Evolutionary conservation across 164 flowering plant species (phyloP), one percentile per base, ranked within the genome.

Genomic region (Chloranthus sessilifolius): DNA sequence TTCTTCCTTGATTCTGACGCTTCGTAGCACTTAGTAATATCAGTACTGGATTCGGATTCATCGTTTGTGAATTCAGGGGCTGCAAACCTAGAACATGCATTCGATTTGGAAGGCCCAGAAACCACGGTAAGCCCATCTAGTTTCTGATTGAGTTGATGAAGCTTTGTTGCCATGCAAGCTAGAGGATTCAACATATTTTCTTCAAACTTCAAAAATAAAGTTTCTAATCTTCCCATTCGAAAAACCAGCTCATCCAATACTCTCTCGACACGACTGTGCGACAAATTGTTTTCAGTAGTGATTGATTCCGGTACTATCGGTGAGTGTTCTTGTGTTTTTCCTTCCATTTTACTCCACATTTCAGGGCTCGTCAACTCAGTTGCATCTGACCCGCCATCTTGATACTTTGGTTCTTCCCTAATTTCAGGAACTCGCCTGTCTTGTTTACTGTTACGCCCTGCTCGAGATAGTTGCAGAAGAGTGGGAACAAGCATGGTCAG

Each of bases 401-500:
- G 39, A 6, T 20, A 38, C 19, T 23, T 64, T 38, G 43, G 52
- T 10, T 28, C 53, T 41, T 52, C 68, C 46, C 25, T 50, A 12
- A 22, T 15, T 54, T 61, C 60, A 55, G 58, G 59, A 47, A 11
- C 22, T 20, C 40, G 34, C 26, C 48, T 47, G 4, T 73, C 76
- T 46, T 64, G 68, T 34, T 23, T 11, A 47, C 23, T 56, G 38
- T 41, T 33, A n/a, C 7, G 37, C 19, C 66, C 63, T 20, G 80
- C 41, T 59, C 71, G 77, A 22, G 94, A 80, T 24, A 88, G 50
- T 49, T 88, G 88, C 66, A 85, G 36, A 54, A 88, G 72, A 21
- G 85, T 70, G 30, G 96, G 98, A 44, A 80, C 67, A 52, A 92
- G 74, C 96, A 92, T 80, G 35, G 96, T 70, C 81, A 92, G 73